Base-by-base conservation (phyloP, 2,329 filamentous ascomycete genomes). In the Colletotrichum sp. region DNA sequence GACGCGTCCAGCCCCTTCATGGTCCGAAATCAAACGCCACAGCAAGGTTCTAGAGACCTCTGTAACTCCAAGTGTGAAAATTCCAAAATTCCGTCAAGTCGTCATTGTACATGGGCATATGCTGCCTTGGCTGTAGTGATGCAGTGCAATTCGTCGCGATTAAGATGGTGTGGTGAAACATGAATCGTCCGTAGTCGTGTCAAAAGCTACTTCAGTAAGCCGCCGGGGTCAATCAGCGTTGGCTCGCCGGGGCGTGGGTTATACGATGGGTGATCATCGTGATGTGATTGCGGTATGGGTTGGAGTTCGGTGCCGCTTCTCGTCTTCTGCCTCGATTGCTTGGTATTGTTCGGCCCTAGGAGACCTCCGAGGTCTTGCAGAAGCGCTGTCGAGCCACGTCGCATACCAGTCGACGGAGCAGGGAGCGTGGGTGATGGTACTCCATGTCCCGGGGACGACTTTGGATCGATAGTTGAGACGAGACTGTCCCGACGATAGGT, bases 301-400 rank as follows among this genome's bases (percentile, higher is more conserved):
- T 88, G 84, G 34, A 90, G 79, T 76, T 89, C 88, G 7, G 86
- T 89, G 15, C 82, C 85, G 8, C 75, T 78, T 68, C 80, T 83
- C 8, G 82, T 75, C 68, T 78, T 84, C 6, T 83, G 79, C 26
- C 83, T 78, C 9, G 78, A 77, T n/a, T 82, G 78, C 58, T 79
- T 84, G 9, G 82, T 79, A 13, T 82, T 83, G 10, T 83, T 80
- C 2, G 90, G 87, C 4, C 83, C 85, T 7, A 93, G 80, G 18
- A 92, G 83, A 2, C 89, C 91, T 10, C 90, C 88, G 2, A 92
- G 81, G 77, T 93, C 91, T 77, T 91, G 90, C 8, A 93, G 82
- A n/a, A 93, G 79, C 0, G 90, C 88, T 1, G 89, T 87, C 3
- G 91, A 92, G 5, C 91, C 91, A 58, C 90, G 84, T 8, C 89